Evolutionary conservation across 805 yeast genomes (phyloP), one percentile per base, ranked within the genome.

Genomic region (Grigorovia yakushimaensis): DNA sequence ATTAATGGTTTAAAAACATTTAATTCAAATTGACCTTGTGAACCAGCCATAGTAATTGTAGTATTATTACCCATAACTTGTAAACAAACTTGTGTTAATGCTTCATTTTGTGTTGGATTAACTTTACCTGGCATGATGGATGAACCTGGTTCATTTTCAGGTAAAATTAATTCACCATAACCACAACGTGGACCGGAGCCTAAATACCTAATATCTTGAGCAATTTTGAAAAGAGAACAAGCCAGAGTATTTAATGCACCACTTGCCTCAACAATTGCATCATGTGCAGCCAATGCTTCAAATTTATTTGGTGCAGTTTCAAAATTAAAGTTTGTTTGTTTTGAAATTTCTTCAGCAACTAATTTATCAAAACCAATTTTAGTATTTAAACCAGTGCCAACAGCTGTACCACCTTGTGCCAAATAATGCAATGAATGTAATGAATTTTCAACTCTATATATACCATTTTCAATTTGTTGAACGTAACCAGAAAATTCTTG

Each of bases 171-270:
- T 78, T 98, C 98, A 56, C 93, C 98, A 48, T 98, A 93, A 76
- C 98, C 98, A 73, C 98, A 93, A 74, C 98, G 84, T 66, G 98
- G 98, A 62, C 98, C 98, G 42, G 96, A 87, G 54, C 98, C 98
- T 59, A 93, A 80, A 78, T 93, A 93, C 73, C 98, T 80, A 69
- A 93, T 93, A 69, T 93, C 98, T 70, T 93, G 88, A 60, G 97
- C 98, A 60, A 93, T 93, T 78, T 93, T 93, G 82, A 74, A 93
- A 59, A 93, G 74, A 20, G 97, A 88, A 38, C 79, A 86, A 40
- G 98, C 97, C 51, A 93, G 81, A 46, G 96, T 88, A 81, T 91
- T 93, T 58, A 93, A 76, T 42, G 97, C 96, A 66, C 98, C 98
- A 35, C 95, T 85, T 46, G 95, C 93, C 74, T 91, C 98, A 49